Percentiles rank a stretch among this genome's conserved stretches.
phyloP scores from a whole-genome alignment of 208 protist species.

The Leishmania gerbilli region DNA sequence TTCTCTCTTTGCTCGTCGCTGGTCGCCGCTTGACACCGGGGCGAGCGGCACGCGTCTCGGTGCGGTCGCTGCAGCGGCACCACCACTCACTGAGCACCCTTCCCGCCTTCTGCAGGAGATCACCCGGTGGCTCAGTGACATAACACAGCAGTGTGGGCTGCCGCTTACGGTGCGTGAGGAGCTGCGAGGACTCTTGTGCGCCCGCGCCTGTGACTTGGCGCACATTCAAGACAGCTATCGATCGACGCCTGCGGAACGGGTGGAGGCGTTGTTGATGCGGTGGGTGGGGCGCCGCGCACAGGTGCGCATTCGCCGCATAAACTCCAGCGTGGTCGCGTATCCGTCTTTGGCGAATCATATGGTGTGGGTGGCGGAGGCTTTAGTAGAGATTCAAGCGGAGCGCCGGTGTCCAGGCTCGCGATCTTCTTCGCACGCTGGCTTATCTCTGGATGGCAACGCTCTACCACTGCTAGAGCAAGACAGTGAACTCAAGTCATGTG shows the following conservation, averaged over 20 bases:
- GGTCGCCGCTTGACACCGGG: neutral
- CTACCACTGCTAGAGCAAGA: neutral
- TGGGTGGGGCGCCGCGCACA: constrained; percentile 18
- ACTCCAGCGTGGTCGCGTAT: neutral
- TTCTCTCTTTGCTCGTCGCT: neutral
- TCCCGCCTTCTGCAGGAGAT: constrained; percentile 2
- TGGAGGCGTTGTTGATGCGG: constrained; percentile 13
- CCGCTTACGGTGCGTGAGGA: constrained; percentile 3
- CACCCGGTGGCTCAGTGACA: constrained; percentile 10
- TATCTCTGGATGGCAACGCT: neutral
- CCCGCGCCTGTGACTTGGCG: constrained; percentile 4
- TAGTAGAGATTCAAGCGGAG: constrained; percentile 3
- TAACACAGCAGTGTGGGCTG: constrained; percentile 17
- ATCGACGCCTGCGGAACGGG: constrained; percentile 3
- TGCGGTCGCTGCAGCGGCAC: neutral
- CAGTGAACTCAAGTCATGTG: neutral
- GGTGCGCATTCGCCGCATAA: constrained; percentile 12
- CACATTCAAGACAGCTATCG: constrained; percentile 3
- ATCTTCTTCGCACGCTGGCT: neutral
- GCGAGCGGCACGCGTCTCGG: neutral
- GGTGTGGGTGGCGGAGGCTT: constrained; percentile 18
- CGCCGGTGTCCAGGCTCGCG: neutral
- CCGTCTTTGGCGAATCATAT: neutral
- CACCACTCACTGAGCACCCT: neutral
- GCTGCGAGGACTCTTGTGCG: constrained; percentile 14